Base-by-base conservation (phyloP, 805 yeast species). In the Candida incommunis region DNA sequence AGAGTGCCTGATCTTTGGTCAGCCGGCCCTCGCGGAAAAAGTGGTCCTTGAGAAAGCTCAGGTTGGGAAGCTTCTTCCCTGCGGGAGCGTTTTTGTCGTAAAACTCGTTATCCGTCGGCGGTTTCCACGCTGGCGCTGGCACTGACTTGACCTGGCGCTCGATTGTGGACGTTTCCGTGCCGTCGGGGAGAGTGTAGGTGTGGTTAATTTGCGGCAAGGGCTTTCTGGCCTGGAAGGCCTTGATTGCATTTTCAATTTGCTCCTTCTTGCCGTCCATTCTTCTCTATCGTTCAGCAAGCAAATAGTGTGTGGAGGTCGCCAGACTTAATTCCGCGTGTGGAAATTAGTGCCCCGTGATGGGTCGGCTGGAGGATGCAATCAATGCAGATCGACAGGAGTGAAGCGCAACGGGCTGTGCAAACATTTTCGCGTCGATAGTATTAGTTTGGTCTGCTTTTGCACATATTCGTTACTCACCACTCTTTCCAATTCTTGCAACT, bases 11-110 rank as follows among this genome's bases (percentile, higher is more conserved):
- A 9, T 68, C 67, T 45, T 78, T 80, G 13, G 72, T 68, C 35
- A 90, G 65, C 46, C 95, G 71, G 2, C 98, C 97, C 62, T 92
- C 96, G 35, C 71, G 67, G 51, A 70, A 66, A 52, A 88, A 82
- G 64, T 86, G 96, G 22, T 77, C 72, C 51, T 73, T 77, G 46
- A 92, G 62, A 54, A 83, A 82, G 37, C 65, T 75, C 52, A 78
- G 72, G 56, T 86, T 75, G 9, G 96, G 96, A 47, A 76, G 64
- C n/a, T n/a, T n/a, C n/a, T n/a, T n/a, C n/a, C n/a, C n/a, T 15
- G 50, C 51, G 3, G 53, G 58, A 22, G 52, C 53, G 1, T 85
- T 87, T 45, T 71, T 69, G 35, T 60, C 59, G 54, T 86, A 90
- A 16, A 90, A 67, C 57, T 83, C 77, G 3, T 65, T 71, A 57